Conservation (phyloP, 108 stramenopile genomes). For the Chaetoceros tenuissimus region DNA sequence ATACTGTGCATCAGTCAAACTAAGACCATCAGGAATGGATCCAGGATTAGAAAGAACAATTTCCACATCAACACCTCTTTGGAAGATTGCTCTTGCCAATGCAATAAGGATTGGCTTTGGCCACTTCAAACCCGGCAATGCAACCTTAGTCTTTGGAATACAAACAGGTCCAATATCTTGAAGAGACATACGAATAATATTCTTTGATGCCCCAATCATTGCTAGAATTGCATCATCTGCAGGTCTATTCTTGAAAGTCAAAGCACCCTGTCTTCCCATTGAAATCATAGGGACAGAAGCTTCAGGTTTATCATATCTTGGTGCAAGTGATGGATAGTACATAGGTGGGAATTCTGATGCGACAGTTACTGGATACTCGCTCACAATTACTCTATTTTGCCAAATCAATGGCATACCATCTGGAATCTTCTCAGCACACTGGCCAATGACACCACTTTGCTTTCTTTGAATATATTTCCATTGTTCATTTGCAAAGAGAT, state of each 20-base stretch:
- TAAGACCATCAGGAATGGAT: slow-evolving; percentile 28
- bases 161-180: slow-evolving; percentile 40
- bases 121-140: slow-evolving; percentile 28
- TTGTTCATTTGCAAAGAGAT: slow-evolving; percentile 36
- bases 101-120: slow-evolving; percentile 23
- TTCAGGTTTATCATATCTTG: background rate
- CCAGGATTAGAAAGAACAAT: slow-evolving; percentile 31
- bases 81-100: slow-evolving; percentile 24
- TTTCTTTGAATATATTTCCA: slow-evolving; percentile 29
- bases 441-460: slow-evolving; percentile 18
- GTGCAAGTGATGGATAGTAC: slow-evolving; percentile 13
- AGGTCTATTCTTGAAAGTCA: slow-evolving; percentile 14
- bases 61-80: slow-evolving; percentile 29
- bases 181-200: slow-evolving; percentile 27
- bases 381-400: slow-evolving; percentile 27
- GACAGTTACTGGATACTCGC: slow-evolving; percentile 22
- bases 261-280: slow-evolving; percentile 25
- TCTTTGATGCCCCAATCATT: slow-evolving; percentile 33
- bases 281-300: slow-evolving; percentile 25
- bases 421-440: slow-evolving; percentile 24
- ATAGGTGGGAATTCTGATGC: slow-evolving; percentile 18
- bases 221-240: slow-evolving; percentile 38
- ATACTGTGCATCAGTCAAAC: slow-evolving; percentile 35
- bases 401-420: slow-evolving; percentile 18
- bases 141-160: slow-evolving; percentile 24